phyloP scores from a whole-genome alignment of 2,329 filamentous ascomycete genomes.

The Neocatenulostroma microsporum region DNA sequence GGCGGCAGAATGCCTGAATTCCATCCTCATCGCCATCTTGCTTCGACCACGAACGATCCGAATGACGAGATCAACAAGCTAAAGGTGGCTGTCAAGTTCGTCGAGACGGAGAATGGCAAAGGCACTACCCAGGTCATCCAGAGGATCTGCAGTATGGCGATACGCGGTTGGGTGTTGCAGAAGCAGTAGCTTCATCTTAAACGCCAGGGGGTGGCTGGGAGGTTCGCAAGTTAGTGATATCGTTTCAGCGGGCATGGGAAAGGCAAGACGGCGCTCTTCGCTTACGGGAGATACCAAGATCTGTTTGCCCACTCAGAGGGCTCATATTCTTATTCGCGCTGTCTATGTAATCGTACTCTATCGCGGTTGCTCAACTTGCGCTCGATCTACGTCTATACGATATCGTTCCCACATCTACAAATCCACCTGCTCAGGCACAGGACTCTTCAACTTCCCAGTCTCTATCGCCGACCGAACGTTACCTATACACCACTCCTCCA shows the following conservation, averaged over 20 bases:
- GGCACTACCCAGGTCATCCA: slow-evolving; percentile 43
- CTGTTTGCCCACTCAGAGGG: too few relatives aligned
- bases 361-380: too few relatives aligned
- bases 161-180: slow-evolving; percentile 35
- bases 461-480: slow-evolving; percentile 60
- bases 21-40: slow-evolving; percentile 21
- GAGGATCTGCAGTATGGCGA: slow-evolving; percentile 43
- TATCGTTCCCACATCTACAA: slow-evolving; percentile 18
- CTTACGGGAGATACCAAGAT: not conserved
- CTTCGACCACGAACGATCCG: slow-evolving; percentile 25
- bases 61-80: slow-evolving; percentile 39
- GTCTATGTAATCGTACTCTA: slow-evolving; percentile 2
- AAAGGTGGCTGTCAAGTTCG: slow-evolving; percentile 41
- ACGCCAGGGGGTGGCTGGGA: not conserved
- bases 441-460: slow-evolving; percentile 55
- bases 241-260: slow-evolving; percentile 1
- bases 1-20: slow-evolving; percentile 51
- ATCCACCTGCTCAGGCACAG: slow-evolving; percentile 63
- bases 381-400: too few relatives aligned
- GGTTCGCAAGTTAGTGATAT: not conserved
- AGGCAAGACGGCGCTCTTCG: too few relatives aligned
- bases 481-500: slow-evolving; percentile 69
- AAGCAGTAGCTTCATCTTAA: slow-evolving; percentile 19
- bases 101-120: slow-evolving; percentile 38
- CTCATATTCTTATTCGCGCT: too few relatives aligned